Conservation (phyloP, 2,329 filamentous ascomycete genomes). For the Exophiala phaeomuriformis region DNA sequence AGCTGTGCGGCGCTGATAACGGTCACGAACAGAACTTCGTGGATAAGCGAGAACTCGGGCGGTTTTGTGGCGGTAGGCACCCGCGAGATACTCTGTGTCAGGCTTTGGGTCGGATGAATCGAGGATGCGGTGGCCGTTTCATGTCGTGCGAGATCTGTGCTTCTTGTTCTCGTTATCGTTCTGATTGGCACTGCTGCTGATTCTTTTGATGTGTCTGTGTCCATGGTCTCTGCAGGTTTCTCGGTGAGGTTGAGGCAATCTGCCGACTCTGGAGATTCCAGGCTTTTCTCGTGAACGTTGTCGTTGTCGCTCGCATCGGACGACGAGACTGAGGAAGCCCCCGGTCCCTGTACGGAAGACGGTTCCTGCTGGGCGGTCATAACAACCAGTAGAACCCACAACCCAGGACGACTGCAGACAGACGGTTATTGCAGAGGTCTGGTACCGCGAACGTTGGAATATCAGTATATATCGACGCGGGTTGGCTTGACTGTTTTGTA, state of each 20-base stretch:
- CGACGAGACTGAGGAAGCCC: background rate
- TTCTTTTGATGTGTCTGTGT: background rate
- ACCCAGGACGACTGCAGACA: too few relatives aligned
- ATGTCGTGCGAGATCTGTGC: conserved; percentile 1
- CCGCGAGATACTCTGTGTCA: conserved; percentile 3
- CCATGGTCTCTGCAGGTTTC: background rate
- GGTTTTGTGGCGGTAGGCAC: conserved; percentile 7
- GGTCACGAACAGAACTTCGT: conserved; percentile 33
- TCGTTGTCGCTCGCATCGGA: background rate
- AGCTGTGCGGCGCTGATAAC: conserved; percentile 44
- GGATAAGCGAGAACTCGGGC: conserved; percentile 17
- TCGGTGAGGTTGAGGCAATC: background rate
- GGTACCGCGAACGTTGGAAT: too few relatives aligned
- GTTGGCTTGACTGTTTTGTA: too few relatives aligned
- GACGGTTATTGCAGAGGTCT: too few relatives aligned
- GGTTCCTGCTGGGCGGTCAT: background rate
- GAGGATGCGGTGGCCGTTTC: background rate
- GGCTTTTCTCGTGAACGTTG: background rate
- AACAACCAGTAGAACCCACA: too few relatives aligned
- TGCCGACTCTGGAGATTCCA: background rate
- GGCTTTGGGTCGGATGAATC: background rate
- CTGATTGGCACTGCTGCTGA: background rate
- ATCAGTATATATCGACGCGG: too few relatives aligned
- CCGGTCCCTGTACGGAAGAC: background rate
- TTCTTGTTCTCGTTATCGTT: background rate